Percentiles rank a stretch among this genome's conserved stretches.
Conservation (phyloP, 306 rosid genomes). For the Quercus suber region DNA sequence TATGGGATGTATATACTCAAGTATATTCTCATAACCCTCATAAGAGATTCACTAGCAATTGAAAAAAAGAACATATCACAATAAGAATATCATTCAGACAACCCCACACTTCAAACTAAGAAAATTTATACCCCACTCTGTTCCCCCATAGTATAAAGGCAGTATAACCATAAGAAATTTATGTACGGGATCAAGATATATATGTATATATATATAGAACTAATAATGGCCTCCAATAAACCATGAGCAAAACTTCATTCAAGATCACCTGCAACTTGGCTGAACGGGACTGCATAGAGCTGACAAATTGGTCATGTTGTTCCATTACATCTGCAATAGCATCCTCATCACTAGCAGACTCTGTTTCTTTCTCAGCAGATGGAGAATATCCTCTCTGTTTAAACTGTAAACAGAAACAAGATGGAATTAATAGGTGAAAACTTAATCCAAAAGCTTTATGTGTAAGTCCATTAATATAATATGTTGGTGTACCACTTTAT, state of each 20-base stretch:
- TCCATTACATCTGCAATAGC: slow-evolving; percentile 74
- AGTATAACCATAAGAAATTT: background rate
- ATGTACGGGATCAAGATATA: background rate
- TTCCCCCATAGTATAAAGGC: too few species aligned
- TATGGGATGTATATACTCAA: too few species aligned
- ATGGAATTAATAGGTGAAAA: background rate
- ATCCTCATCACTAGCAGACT: slow-evolving; percentile 83
- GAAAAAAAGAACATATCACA: background rate
- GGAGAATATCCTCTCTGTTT: slow-evolving; percentile 74
- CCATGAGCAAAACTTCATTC: slow-evolving; percentile 1
- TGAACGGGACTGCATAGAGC: slow-evolving; percentile 87
- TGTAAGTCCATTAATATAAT: too few species aligned
- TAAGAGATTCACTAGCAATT: background rate
- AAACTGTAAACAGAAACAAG: slow-evolving; percentile 26
- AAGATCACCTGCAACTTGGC: slow-evolving; percentile 80
- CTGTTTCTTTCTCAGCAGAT: slow-evolving; percentile 68
- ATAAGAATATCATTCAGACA: too few species aligned
- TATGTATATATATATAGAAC: background rate
- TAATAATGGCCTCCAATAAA: background rate
- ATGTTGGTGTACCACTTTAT: too few species aligned
- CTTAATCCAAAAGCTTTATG: background rate
- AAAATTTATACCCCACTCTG: too few species aligned
- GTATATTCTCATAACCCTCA: background rate
- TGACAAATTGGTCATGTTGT: slow-evolving; percentile 77
- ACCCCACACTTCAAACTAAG: too few species aligned